Evolutionary conservation across 768 basidiomycete genomes (phyloP).

Genomic region (Auriscalpium vulgare): DNA sequence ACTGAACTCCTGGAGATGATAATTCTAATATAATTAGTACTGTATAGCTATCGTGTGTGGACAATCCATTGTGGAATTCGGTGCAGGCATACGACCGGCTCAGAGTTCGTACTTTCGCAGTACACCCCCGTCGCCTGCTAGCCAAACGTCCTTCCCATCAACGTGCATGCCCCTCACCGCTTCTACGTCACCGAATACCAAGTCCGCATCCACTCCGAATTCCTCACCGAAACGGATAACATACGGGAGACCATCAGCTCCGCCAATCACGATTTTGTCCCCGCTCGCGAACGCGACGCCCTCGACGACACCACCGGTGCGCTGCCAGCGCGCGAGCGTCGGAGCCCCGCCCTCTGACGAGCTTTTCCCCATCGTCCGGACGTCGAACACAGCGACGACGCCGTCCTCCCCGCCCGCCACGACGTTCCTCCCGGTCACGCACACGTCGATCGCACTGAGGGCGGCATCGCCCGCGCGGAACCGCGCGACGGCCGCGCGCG

Average conservation of each 20-base stretch:
- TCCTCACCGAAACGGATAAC: conserved; percentile 3
- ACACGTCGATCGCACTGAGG: conserved; percentile 6
- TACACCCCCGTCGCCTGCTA: conserved; percentile 12
- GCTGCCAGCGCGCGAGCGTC: conserved; percentile 9
- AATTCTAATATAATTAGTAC: no score
- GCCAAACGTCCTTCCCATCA: conserved; percentile 3
- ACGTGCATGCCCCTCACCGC: conserved; percentile 9
- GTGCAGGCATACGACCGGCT: neutral
- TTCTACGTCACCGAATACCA: conserved; percentile 16
- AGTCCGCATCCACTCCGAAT: conserved; percentile 1
- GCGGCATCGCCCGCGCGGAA: neutral
- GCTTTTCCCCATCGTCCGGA: neutral
- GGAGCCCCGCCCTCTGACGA: neutral
- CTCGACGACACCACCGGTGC: conserved; percentile 5
- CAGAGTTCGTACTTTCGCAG: conserved; percentile 10
- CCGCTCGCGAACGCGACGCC: conserved; percentile 1
- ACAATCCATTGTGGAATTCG: no score
- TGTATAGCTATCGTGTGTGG: no score
- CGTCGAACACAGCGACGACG: conserved; percentile 6
- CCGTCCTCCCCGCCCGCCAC: conserved; percentile 8
- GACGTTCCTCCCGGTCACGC: conserved; percentile 1
- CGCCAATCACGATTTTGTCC: conserved; percentile 9
- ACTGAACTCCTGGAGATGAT: no score
- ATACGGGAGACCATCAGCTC: conserved; percentile 15
- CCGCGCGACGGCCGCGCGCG: neutral